Evolutionary conservation across 1,284 basidiomycete species (phyloP), one percentile per base, ranked within the genome.

Genomic region (Cryptococcus jaspeensis): DNA sequence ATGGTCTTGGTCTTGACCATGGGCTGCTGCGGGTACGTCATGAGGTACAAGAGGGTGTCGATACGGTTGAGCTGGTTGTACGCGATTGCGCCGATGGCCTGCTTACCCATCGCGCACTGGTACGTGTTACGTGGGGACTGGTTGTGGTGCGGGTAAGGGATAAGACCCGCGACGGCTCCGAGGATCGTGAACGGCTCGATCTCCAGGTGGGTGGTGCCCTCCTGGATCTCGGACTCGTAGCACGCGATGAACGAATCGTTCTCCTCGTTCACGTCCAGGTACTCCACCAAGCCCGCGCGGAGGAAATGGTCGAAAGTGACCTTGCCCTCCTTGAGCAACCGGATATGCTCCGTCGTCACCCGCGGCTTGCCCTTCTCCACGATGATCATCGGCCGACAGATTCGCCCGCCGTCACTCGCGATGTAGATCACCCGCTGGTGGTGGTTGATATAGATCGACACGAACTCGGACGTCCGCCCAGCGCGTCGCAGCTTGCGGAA

Each of bases 1-100:
- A 99, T 97, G 1, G 94, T 95, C 76, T 95, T 94, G 7, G 96
- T 97, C 79, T 98, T 97, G 61, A 98, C 95, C 94, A 99, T 97
- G 0, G 96, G 97, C 72, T 98, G 90, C 72, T 99, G 96, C 12
- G 96, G 96, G 69, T 99, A 99, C n/a, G 98, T 92, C 62, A 93
- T 90, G 52, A 99, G 84, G 79, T 99, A 99, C 23, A 99, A 83
- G n/a, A 99, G 83, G 0, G 96, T 99, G 77, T 99, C 96, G 74
- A 99, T 99, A 45, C 96, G 85, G 74, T 95, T 92, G 61, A 98
- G 85, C 76, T 99, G 96, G 76, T 99, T 99, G 80, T 95, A 97
- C 0, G 87, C 95, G 65, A 99, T 99, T 2, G 93, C 94, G n/a
- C 96, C 96, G 62, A 99, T 98, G 0, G 96, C 96, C 81, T 99